phyloP scores from a whole-genome alignment of 1,284 basidiomycete genomes.

The Violaceomyces palustris region DNA sequence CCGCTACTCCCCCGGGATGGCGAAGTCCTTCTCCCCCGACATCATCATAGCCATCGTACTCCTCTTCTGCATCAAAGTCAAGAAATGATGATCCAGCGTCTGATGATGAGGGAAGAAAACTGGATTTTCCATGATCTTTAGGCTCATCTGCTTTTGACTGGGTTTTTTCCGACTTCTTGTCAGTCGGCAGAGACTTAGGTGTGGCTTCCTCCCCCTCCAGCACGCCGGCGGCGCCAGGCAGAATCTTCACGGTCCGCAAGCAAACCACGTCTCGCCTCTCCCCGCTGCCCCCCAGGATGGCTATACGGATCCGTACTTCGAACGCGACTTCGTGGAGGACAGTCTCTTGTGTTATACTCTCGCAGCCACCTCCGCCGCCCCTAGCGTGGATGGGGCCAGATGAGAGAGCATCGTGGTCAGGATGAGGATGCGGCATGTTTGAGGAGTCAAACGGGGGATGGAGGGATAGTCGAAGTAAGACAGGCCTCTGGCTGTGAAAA shows the following conservation, averaged over 20 bases:
- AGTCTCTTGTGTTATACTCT: slow-evolving; percentile 49
- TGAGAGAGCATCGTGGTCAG: slow-evolving; percentile 42
- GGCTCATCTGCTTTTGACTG: background rate
- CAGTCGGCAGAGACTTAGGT: background rate
- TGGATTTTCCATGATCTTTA: too few species aligned
- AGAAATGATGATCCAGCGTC: too few species aligned
- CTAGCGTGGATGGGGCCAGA: slow-evolving; percentile 31
- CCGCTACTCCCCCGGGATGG: too few species aligned
- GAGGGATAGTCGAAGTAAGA: slow-evolving; percentile 37
- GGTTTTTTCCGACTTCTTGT: background rate
- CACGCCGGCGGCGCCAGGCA: slow-evolving; percentile 41
- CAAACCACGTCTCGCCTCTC: slow-evolving; percentile 36
- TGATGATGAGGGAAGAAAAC: too few species aligned
- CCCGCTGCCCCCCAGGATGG: slow-evolving; percentile 20
- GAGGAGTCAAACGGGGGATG: slow-evolving; percentile 44
- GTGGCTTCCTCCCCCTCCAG: slow-evolving; percentile 5
- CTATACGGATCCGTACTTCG: slow-evolving; percentile 38
- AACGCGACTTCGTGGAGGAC: slow-evolving; percentile 46
- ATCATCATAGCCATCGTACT: slow-evolving; percentile 46
- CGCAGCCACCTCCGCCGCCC: slow-evolving; percentile 45
- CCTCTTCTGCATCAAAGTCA: slow-evolving; percentile 29
- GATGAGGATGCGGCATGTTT: slow-evolving; percentile 47
- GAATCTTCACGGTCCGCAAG: slow-evolving; percentile 24
- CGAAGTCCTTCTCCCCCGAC: too few species aligned
- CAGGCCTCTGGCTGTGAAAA: slow-evolving; percentile 37